phyloP scores from a whole-genome alignment of 2,329 filamentous ascomycete genomes.

The Trichoderma sp. region DNA sequence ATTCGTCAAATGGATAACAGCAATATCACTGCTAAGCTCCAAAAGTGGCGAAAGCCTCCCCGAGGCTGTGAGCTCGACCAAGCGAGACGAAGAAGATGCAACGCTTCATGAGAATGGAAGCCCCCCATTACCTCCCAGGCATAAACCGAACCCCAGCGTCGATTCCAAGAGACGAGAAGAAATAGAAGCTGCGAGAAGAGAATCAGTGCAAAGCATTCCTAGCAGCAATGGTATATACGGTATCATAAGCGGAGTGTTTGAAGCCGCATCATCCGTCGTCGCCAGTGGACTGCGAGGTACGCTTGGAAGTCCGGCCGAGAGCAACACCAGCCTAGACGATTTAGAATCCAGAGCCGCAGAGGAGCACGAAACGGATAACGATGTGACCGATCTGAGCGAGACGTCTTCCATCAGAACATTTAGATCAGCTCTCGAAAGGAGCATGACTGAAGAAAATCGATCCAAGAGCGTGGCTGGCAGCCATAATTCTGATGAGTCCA shows the following conservation, averaged over 20 bases:
- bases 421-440: slow-evolving; percentile 51
- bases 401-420: slow-evolving; percentile 54
- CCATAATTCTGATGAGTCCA: slow-evolving; percentile 47
- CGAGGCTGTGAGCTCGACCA: background rate
- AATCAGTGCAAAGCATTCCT: slow-evolving; percentile 41
- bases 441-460: slow-evolving; percentile 37
- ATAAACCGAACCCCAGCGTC: slow-evolving; percentile 34
- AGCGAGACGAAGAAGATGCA: background rate
- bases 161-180: slow-evolving; percentile 35
- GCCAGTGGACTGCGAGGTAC: slow-evolving; percentile 42
- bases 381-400: slow-evolving; percentile 42
- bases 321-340: slow-evolving; percentile 37
- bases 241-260: slow-evolving; percentile 58
- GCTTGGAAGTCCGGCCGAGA: slow-evolving; percentile 37
- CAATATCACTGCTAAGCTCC: slow-evolving; percentile 46
- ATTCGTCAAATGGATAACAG: slow-evolving; percentile 74
- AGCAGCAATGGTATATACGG: slow-evolving; percentile 57
- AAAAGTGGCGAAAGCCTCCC: slow-evolving; percentile 26
- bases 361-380: slow-evolving; percentile 36
- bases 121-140: slow-evolving; percentile 23
- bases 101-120: slow-evolving; percentile 15
- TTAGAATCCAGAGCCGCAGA: slow-evolving; percentile 34
- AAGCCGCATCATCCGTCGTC: slow-evolving; percentile 53
- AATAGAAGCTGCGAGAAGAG: slow-evolving; percentile 36
- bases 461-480: slow-evolving; percentile 36